A percentile compares a stretch with the other conserved stretches of the same genome.
phyloP scores from a whole-genome alignment of 208 protist species.

The Herpetomonas muscarum region DNA sequence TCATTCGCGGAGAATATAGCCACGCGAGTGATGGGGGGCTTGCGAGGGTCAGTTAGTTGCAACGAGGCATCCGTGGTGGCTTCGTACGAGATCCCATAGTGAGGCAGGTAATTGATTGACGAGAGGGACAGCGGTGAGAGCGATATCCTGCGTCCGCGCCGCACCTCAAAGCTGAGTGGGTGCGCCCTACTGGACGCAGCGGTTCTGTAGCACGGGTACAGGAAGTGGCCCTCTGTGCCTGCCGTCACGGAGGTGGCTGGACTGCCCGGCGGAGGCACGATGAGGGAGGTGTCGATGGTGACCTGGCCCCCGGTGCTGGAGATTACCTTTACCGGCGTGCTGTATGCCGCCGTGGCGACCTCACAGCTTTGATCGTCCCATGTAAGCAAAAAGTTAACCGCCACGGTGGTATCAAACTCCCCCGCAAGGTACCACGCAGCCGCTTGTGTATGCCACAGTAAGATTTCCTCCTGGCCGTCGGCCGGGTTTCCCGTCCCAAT shows the following conservation, averaged over 20 bases:
- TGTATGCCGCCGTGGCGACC: constrained; percentile 28
- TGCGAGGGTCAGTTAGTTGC: constrained; percentile 45
- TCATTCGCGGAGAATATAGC: constrained; percentile 25
- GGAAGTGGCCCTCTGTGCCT: neutral
- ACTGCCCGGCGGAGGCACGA: constrained; percentile 30
- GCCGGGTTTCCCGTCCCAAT: constrained; percentile 29
- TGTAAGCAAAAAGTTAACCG: constrained; percentile 37
- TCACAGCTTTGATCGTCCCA: constrained; percentile 52
- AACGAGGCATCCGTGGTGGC: constrained; percentile 28
- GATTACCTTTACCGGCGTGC: constrained; percentile 22
- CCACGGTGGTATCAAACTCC: constrained; percentile 25
- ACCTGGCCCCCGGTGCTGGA: constrained; percentile 35
- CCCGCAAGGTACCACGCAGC: constrained; percentile 46
- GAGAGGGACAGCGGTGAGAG: constrained; percentile 38
- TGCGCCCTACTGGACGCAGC: neutral
- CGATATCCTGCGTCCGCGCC: constrained; percentile 24
- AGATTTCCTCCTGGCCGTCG: constrained; percentile 22
- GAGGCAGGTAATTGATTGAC: constrained; percentile 56
- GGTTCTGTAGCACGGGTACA: constrained; percentile 34
- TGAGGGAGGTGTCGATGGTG: constrained; percentile 33
- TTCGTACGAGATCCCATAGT: constrained; percentile 31
- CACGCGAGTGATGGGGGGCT: constrained; percentile 45
- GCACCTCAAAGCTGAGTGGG: constrained; percentile 45
- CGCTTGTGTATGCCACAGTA: constrained; percentile 54
- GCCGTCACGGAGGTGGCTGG: too few species aligned